Evolutionary conservation across 2,329 filamentous ascomycete species (phyloP).

Genomic region (Diaporthe destruens): DNA sequence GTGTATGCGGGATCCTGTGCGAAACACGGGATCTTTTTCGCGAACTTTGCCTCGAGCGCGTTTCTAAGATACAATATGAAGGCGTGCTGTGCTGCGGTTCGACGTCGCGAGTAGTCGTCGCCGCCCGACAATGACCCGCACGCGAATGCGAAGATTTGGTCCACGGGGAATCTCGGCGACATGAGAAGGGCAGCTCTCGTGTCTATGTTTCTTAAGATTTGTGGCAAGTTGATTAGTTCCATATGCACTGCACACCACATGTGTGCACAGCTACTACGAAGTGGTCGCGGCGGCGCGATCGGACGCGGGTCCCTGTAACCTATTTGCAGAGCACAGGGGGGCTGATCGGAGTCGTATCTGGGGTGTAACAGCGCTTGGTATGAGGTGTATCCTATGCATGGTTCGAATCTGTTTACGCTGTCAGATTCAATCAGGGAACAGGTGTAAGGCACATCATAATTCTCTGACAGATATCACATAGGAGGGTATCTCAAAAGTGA

Average conservation of each 20-base stretch:
- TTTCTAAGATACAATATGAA: not conserved
- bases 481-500: too few relatives aligned
- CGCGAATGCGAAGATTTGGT: conserved; percentile 10
- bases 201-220: not conserved
- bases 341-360: not conserved
- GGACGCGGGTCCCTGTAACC: not conserved
- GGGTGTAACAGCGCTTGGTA: conserved; percentile 5
- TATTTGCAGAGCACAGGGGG: not conserved
- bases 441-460: too few relatives aligned
- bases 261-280: too few relatives aligned
- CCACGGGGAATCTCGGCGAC: not conserved
- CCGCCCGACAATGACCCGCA: not conserved
- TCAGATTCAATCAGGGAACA: not conserved
- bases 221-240: not conserved
- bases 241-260: too few relatives aligned
- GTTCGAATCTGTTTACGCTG: not conserved
- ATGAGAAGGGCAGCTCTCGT: not conserved
- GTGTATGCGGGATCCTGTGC: conserved; percentile 5
- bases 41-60: too few relatives aligned
- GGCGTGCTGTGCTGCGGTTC: not conserved
- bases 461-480: too few relatives aligned
- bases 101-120: not conserved
- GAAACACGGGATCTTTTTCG: not conserved
- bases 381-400: not conserved
- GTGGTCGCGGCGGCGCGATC: too few relatives aligned